Conservation (phyloP, 441 rosid genomes). For the Pelargonium australe region DNA sequence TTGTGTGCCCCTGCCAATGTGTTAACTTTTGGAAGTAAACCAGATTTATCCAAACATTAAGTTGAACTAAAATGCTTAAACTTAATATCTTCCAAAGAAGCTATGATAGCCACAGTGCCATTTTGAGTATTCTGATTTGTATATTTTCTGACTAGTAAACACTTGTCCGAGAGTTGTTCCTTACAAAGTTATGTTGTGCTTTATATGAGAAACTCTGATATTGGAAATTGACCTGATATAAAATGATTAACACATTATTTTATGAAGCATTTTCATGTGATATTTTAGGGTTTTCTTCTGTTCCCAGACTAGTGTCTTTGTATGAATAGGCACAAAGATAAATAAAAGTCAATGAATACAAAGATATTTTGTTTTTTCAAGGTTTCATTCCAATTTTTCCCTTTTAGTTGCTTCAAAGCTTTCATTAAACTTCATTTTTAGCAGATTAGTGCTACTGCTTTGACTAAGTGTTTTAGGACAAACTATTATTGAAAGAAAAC, state of each 20-base stretch:
- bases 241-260: not conserved
- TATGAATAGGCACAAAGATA: not conserved
- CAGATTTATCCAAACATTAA: not conserved
- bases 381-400: not conserved
- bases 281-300: not conserved
- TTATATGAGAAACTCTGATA: not conserved
- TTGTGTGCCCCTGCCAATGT: not conserved
- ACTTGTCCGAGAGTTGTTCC: not conserved
- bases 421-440: not conserved
- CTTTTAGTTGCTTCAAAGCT: not conserved
- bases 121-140: not conserved
- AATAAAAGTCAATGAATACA: not conserved
- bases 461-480: not conserved
- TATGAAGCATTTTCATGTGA: not conserved
- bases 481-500: no score
- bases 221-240: not conserved
- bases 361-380: no score
- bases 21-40: not conserved
- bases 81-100: not conserved
- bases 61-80: not conserved
- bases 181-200: not conserved
- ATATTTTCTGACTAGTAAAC: not conserved
- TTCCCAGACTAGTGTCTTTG: not conserved
- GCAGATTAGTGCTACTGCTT: not conserved
- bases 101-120: not conserved